phyloP scores from a whole-genome alignment of 2,329 filamentous ascomycete genomes.

The Alternaria tenuissima region DNA sequence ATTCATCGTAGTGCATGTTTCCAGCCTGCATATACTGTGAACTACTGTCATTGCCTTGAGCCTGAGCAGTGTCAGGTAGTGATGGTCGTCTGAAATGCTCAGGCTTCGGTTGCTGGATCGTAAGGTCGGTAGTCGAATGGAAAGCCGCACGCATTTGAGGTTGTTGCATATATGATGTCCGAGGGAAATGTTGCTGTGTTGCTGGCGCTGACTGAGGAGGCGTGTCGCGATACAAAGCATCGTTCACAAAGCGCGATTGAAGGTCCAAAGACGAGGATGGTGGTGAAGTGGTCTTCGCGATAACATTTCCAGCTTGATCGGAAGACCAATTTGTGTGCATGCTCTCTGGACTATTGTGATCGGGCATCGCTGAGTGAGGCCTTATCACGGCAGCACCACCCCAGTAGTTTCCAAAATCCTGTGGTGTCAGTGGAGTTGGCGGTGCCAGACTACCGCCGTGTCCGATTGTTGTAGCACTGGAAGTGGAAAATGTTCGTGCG shows the following conservation, averaged over 20 bases:
- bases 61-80: constrained; percentile 42
- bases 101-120: constrained; percentile 46
- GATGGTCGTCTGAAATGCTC: constrained; percentile 49
- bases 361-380: constrained; percentile 41
- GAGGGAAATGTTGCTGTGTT: constrained; percentile 57
- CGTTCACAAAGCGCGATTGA: constrained; percentile 41
- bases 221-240: constrained; percentile 54
- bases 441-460: constrained; percentile 55
- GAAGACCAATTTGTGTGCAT: constrained; percentile 47
- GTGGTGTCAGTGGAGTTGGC: constrained; percentile 58
- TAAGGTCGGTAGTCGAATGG: constrained; percentile 46
- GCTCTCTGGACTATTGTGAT: constrained; percentile 52
- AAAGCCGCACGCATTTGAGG: constrained; percentile 45
- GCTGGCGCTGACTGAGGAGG: constrained; percentile 61
- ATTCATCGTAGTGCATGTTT: constrained; percentile 41
- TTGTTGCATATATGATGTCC: constrained; percentile 47
- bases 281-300: constrained; percentile 53
- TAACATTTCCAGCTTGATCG: constrained; percentile 45
- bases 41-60: constrained; percentile 30
- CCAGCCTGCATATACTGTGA: constrained; percentile 37
- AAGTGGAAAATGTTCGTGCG: constrained; percentile 50
- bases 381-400: constrained; percentile 47
- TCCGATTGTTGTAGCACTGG: constrained; percentile 46
- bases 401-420: constrained; percentile 53
- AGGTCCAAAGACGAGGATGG: constrained; percentile 55